phyloP scores from a whole-genome alignment of 192 early-diverging fungal species.

The Backusella mclennaniae region DNA sequence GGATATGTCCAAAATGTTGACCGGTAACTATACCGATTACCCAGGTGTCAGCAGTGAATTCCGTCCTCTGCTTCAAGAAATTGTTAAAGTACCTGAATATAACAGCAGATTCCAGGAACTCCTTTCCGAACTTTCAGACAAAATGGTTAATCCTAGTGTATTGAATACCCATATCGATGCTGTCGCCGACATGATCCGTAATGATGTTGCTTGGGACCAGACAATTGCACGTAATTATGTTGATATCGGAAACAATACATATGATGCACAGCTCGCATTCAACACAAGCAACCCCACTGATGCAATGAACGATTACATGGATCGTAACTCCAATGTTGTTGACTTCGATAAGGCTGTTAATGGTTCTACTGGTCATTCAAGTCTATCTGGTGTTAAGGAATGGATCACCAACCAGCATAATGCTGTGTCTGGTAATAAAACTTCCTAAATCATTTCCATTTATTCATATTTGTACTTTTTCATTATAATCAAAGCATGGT shows the following conservation, averaged over 20 bases:
- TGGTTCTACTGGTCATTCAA: not conserved
- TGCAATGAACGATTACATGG: not conserved
- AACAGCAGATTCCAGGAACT: not conserved
- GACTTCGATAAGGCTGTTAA: not conserved
- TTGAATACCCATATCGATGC: not conserved
- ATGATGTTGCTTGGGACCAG: not conserved
- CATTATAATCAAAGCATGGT: not conserved
- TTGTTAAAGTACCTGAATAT: slow-evolving; percentile 6
- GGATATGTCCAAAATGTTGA: not conserved
- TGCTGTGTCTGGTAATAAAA: not conserved
- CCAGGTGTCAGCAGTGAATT: too few species aligned
- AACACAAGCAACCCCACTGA: not conserved
- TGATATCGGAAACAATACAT: not conserved
- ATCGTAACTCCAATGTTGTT: not conserved
- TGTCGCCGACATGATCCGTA: not conserved
- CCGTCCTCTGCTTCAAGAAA: not conserved
- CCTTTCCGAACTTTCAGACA: not conserved
- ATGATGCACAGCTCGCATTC: not conserved
- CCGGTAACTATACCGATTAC: not conserved
- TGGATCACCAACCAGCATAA: not conserved
- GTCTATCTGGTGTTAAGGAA: not conserved
- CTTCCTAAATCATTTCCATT: not conserved
- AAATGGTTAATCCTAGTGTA: not conserved
- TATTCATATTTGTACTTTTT: not conserved
- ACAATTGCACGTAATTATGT: not conserved